Base-by-base conservation (phyloP, 371 early-diverging fungal species). In the Umbelopsis sp. region DNA sequence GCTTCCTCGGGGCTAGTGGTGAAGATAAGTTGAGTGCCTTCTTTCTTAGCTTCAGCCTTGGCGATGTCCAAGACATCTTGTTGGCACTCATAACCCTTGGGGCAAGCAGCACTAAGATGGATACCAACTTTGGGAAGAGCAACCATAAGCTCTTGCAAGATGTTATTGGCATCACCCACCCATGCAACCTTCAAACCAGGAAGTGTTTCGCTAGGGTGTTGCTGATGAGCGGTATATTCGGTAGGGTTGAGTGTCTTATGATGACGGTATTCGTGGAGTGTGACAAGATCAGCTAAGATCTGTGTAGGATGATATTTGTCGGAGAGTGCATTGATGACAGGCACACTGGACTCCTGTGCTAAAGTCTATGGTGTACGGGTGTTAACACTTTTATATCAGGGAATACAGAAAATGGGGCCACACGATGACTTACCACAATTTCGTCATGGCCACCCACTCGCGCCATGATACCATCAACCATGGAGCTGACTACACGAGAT, bases 161-260 rank as follows among this genome's bases (percentile, higher is more conserved):
- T 93, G 79, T 98, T 98, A 82, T 98, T 98, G 35, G 93, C 91
- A 76, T 98, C 99, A 63, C 99, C 99, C 8, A 98, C 91, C 97
- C 98, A 98, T 14, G 97, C 96, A 20, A 96, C 89, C 37, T 87
- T 88, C 16, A 93, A 76, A 0, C 90, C 90, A 18, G 83, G 82
- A 37, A 94, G 73, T 0, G 87, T 86, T 50, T 89, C 80, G 18
- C 78, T 65, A 44, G 76, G 87, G 65, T 86, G 81, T 22, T 77
- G 76, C 35, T 78, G 70, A 70, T 81, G 76, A 50, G 89, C 74
- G 38, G 78, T 74, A 76, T 86, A 86, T 20, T 70, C 69, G 5
- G 63, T 62, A 38, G 74, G 74, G 24, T 76, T 72, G 35, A 73
- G 72, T 6, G 73, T 70, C 50, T 74, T 72, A 50, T 81, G 73